Evolutionary conservation across 148 eudicot genomes (phyloP).

Genomic region (Fagopyrum homotropicum): DNA sequence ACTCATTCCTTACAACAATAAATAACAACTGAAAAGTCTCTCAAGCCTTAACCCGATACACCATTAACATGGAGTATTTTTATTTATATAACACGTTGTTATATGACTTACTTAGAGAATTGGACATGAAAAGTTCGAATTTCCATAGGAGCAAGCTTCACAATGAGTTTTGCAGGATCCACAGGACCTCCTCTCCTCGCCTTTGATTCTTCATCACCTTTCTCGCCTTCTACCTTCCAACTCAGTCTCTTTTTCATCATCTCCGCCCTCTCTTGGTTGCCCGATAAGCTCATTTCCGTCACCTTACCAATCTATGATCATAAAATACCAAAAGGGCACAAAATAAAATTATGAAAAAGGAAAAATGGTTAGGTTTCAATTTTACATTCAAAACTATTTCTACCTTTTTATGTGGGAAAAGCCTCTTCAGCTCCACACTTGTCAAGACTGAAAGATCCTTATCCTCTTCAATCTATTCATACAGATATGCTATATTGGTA

Average conservation of each 20-base stretch:
- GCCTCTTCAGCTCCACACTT: slow-evolving; percentile 60
- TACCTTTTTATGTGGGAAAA: slow-evolving; percentile 73
- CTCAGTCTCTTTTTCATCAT: slow-evolving; percentile 72
- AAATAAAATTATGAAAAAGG: not conserved
- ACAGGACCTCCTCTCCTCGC: slow-evolving; percentile 56
- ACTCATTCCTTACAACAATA: not conserved
- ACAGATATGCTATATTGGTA: not conserved
- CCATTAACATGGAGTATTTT: not conserved
- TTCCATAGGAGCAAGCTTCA: slow-evolving; percentile 90
- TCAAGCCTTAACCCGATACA: not conserved
- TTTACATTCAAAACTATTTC: not conserved
- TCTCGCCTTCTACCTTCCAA: slow-evolving; percentile 63
- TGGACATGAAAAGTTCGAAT: slow-evolving; percentile 73
- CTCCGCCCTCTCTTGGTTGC: slow-evolving; percentile 77
- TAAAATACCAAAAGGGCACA: not conserved
- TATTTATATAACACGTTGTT: slow-evolving; percentile 21
- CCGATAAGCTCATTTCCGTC: slow-evolving; percentile 43
- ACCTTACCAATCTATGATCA: slow-evolving; percentile 31
- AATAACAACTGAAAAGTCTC: not conserved
- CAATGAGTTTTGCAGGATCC: slow-evolving; percentile 53
- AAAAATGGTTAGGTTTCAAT: not conserved
- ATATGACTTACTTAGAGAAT: slow-evolving; percentile 26
- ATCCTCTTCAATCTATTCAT: slow-evolving; percentile 75
- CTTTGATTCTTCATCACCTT: slow-evolving; percentile 22
- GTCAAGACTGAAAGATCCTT: slow-evolving; percentile 70